A percentile compares a stretch with the other conserved stretches of the same genome.
Evolutionary conservation across 768 basidiomycete species (phyloP).

Genomic region (Pulveroboletus sp.): DNA sequence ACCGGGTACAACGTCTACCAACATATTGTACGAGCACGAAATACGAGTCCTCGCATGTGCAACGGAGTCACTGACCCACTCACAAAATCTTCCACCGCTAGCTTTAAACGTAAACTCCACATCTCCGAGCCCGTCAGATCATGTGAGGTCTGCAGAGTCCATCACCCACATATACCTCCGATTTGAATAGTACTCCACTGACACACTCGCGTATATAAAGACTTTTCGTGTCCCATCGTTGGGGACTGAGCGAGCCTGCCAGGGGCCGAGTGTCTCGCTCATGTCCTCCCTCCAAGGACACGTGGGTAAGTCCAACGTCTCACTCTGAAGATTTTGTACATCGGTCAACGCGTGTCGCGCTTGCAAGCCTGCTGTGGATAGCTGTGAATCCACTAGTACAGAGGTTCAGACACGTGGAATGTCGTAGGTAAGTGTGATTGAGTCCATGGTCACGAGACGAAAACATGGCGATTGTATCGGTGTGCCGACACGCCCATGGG

Average conservation of each 20-base stretch:
- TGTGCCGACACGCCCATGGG: conserved; percentile 10
- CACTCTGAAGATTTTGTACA: neutral
- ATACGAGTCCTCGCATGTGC: neutral
- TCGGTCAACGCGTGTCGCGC: neutral
- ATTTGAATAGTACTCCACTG: neutral
- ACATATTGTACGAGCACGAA: neutral
- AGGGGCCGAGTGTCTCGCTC: neutral
- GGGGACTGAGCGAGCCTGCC: neutral
- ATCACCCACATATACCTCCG: conserved; percentile 18
- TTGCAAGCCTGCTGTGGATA: neutral
- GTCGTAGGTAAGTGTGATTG: conserved; percentile 8
- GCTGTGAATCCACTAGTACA: neutral
- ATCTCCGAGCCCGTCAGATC: conserved; percentile 7
- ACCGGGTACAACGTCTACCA: neutral
- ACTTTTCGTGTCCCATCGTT: neutral
- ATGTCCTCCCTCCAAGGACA: neutral
- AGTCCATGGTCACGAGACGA: neutral
- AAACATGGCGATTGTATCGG: conserved; percentile 10
- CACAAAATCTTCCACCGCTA: neutral
- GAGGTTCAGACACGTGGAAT: neutral
- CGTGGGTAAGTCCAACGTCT: neutral
- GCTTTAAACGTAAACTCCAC: neutral
- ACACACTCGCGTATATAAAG: conserved; percentile 14
- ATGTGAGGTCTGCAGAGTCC: neutral
- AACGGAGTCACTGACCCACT: conserved; percentile 15